Evolutionary conservation across 108 stramenopile genomes (phyloP).

Genomic region (Asterionellopsis glacialis): DNA sequence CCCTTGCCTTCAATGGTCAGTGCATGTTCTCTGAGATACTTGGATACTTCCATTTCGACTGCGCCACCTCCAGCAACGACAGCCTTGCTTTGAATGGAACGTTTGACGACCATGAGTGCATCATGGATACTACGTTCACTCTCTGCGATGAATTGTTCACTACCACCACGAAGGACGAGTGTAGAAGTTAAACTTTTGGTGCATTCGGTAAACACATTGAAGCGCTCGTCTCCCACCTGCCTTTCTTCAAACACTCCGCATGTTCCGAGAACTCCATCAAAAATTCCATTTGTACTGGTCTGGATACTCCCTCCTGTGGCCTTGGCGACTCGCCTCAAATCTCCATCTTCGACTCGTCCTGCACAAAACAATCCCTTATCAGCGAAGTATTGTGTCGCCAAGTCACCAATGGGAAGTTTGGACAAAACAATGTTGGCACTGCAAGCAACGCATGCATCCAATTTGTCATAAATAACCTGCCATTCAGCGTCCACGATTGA

Average conservation of each 20-base stretch:
- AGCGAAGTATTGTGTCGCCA: slow-evolving; percentile 99
- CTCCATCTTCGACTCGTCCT: slow-evolving; percentile 94
- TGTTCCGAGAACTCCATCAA: slow-evolving; percentile 70
- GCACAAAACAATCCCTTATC: slow-evolving; percentile 96
- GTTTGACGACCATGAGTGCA: slow-evolving; percentile 97
- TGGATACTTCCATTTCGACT: slow-evolving; percentile 94
- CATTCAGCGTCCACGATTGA: slow-evolving; percentile 99
- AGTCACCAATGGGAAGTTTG: slow-evolving; percentile 97
- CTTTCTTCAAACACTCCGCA: slow-evolving; percentile 95
- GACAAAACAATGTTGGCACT: slow-evolving; percentile 97
- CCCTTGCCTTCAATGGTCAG: slow-evolving; percentile 95
- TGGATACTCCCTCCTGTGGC: slow-evolving; percentile 93
- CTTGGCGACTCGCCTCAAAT: slow-evolving; percentile 94
- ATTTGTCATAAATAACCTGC: slow-evolving; percentile 98
- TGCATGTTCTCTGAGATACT: slow-evolving; percentile 70
- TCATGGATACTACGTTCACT: slow-evolving; percentile 97
- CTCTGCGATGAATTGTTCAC: slow-evolving; percentile 99
- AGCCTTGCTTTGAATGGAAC: slow-evolving; percentile 70
- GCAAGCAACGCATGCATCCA: slow-evolving; percentile 84
- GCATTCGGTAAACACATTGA: slow-evolving; percentile 97
- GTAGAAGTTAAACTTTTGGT: slow-evolving; percentile 89
- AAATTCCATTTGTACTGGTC: slow-evolving; percentile 83
- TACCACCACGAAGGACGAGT: slow-evolving; percentile 94
- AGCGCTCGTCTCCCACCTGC: slow-evolving; percentile 95
- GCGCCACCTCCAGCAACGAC: slow-evolving; percentile 99